Base-by-base conservation (phyloP, 2,329 filamentous ascomycete genomes). In the Fusarium veterinarium region DNA sequence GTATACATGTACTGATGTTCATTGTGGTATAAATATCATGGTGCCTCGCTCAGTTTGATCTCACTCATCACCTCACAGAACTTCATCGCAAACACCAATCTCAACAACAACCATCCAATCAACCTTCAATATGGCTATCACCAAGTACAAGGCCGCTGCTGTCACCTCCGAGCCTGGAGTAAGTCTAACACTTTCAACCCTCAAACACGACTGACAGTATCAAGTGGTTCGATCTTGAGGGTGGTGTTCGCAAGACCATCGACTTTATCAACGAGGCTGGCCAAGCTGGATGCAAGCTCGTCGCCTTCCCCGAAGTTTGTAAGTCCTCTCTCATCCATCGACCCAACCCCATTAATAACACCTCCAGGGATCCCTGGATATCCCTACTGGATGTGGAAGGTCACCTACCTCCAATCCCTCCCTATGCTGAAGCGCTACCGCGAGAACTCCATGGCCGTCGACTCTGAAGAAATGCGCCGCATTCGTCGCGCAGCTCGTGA, bases 151-250 rank as follows among this genome's bases (percentile, higher is more conserved):
- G 49, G 74, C 74, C 3, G 74, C 74, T 14, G 73, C 73, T 8
- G 73, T 76, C 35, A 76, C 73, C 56, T 75, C 73, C 7, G 73
- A 75, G 60, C 73, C 73, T 48, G 71, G 49, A 30, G 60, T 75
- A 55, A 33, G 60, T 48, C 0, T 2, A 23, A 28, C 14, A 3
- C 1, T 20, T 10, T 12, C 3, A 3, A 2, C 2, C 1, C 5
- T 5, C 12, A 28, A 53, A 2, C 64, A 8, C 0, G 8, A 37
- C 56, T 75, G 5, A 80, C 19, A 33, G 0, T 8, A 55, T 3
- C 4, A 0, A 74, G 72, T 91, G 89, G 89, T 82, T 91, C 12
- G 87, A 92, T 73, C 83, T 91, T 5, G 80, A 85, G 12, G 86
- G 78, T 0, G 83, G 84, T 4, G 86, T 91, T 3, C 77, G 83